These are phyloP conservation scores for Odontarrhena argentea DNA, from an alignment of 345 rosid species.

Conservation along the genomic window DNA sequence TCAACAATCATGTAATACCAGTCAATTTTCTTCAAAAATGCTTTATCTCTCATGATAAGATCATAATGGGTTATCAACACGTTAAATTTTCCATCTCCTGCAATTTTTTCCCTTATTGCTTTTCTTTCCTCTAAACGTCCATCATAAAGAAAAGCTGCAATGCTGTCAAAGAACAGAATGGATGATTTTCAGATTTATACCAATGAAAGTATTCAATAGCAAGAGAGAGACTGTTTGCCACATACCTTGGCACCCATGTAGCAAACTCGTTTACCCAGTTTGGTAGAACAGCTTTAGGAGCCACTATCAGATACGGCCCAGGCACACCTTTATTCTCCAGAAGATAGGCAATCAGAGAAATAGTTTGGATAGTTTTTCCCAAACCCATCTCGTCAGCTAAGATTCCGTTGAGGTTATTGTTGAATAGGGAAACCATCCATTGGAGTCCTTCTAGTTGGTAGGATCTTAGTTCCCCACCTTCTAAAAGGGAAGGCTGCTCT, in stretches of 20 bases:
- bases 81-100: slow-evolving; percentile 63
- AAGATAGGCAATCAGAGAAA: slow-evolving; percentile 86
- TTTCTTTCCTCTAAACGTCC: slow-evolving; percentile 98
- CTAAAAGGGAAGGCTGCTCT: slow-evolving; percentile 89
- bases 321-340: slow-evolving; percentile 78
- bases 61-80: slow-evolving; percentile 96
- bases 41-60: slow-evolving; percentile 96
- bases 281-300: slow-evolving; percentile 99
- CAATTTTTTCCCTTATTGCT: slow-evolving; percentile 72
- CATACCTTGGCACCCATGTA: slow-evolving; percentile 89
- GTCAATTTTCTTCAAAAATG: slow-evolving; percentile 85
- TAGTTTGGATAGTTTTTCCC: slow-evolving; percentile 98
- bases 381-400: slow-evolving; percentile 99
- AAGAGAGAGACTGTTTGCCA: slow-evolving; percentile 4
- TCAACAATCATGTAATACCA: slow-evolving; percentile 97
- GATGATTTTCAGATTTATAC: slow-evolving; percentile 15
- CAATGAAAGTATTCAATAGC: background rate
- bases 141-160: slow-evolving; percentile 88
- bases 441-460: slow-evolving; percentile 99
- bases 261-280: slow-evolving; percentile 96
- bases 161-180: slow-evolving; percentile 55
- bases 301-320: slow-evolving; percentile 97
- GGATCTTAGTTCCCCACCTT: slow-evolving; percentile 89
- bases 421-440: slow-evolving; percentile 97
- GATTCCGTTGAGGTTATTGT: slow-evolving; percentile 96